A percentile compares a stretch with the other conserved stretches of the same genome.
Conservation (phyloP, 139 green algal species). For the Picochlorum sp. region DNA sequence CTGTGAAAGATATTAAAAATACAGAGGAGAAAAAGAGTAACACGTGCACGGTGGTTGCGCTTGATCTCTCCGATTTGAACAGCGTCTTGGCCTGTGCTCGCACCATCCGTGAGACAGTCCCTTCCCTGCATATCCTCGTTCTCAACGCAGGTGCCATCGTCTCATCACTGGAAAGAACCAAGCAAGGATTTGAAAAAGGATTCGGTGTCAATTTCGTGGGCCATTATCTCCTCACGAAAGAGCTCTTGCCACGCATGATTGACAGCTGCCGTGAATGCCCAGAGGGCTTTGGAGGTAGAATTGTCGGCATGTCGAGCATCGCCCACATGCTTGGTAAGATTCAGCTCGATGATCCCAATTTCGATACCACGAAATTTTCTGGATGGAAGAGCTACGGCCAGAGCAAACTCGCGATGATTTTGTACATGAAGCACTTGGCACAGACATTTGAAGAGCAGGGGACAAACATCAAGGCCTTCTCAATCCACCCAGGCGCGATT, state of each 20-base stretch:
- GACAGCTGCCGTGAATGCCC: conserved; percentile 6
- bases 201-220: conserved; percentile 40
- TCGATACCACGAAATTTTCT: conserved; percentile 29
- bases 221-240: conserved; percentile 60
- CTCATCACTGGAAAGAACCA: conserved; percentile 43
- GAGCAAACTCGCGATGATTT: conserved; percentile 79
- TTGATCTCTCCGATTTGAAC: conserved; percentile 56
- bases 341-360: conserved; percentile 63
- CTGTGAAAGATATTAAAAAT: conserved; percentile 8
- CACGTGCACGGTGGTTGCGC: conserved; percentile 18
- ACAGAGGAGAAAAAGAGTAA: conserved; percentile 7
- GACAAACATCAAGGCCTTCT: conserved; percentile 49
- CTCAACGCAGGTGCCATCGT: conserved; percentile 75
- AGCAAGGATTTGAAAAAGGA: conserved; percentile 64
- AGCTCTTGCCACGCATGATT: conserved; percentile 46
- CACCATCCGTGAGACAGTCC: conserved; percentile 28
- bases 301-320: conserved; percentile 65
- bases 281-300: conserved; percentile 19
- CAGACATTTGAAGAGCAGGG: conserved; percentile 24
- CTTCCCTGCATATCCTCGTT: conserved; percentile 56
- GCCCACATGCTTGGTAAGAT: conserved; percentile 62
- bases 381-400: conserved; percentile 46
- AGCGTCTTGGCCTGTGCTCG: conserved; percentile 40
- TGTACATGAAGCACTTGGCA: conserved; percentile 76
- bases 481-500: conserved; percentile 66